Percentiles rank a stretch among this genome's conserved stretches.
Conservation (phyloP, 305 asterid species). For the Solanum chacoense region DNA sequence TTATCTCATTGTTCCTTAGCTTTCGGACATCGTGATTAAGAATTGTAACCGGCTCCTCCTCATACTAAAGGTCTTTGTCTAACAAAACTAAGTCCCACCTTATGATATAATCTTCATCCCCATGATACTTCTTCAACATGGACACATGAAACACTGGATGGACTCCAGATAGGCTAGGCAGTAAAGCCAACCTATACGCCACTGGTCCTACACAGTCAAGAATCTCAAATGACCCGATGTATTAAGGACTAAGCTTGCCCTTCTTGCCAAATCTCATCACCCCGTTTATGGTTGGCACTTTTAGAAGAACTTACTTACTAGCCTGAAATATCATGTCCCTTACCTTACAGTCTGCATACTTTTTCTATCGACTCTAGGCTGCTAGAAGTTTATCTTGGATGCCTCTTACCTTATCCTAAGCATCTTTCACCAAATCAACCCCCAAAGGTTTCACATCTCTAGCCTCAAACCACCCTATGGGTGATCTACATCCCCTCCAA, state of each 20-base stretch:
- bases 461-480: not conserved
- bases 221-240: not conserved
- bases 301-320: not conserved
- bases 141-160: not conserved
- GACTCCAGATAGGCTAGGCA: not conserved
- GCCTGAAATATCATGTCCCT: not conserved
- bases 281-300: not conserved
- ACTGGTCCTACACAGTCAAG: not conserved
- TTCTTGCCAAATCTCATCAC: not conserved
- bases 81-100: too few species aligned
- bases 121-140: not conserved
- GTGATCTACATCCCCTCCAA: not conserved
- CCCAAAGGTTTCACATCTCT: not conserved
- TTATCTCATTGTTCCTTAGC: too few species aligned
- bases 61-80: too few species aligned
- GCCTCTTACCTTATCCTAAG: not conserved
- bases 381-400: not conserved
- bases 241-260: not conserved
- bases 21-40: too few species aligned
- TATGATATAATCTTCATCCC: too few species aligned
- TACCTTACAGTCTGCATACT: not conserved
- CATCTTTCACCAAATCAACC: not conserved
- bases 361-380: not conserved
- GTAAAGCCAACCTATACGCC: not conserved
- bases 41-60: too few species aligned